Conservation (phyloP, 1,284 basidiomycete species). For the Macrocystidia cucumis region DNA sequence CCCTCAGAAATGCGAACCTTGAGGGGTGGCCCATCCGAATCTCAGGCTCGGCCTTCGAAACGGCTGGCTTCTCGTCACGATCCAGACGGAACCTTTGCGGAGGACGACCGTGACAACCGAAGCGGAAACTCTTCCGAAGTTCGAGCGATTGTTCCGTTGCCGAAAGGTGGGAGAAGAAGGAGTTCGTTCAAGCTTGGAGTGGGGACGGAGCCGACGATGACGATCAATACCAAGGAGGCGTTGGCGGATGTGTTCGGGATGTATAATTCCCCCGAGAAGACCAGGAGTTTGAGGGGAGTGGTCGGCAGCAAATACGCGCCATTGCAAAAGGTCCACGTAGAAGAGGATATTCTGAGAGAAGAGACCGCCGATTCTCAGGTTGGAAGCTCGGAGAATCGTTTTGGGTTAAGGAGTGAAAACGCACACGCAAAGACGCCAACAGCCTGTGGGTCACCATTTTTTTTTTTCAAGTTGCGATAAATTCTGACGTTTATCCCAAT, state of each 20-base stretch:
- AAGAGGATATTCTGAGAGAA: conserved; percentile 25
- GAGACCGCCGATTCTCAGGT: conserved; percentile 18
- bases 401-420: conserved; percentile 35
- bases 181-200: conserved; percentile 24
- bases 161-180: conserved; percentile 24
- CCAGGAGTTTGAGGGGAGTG: conserved; percentile 36
- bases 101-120: conserved; percentile 48
- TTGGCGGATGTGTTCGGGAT: conserved; percentile 90
- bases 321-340: conserved; percentile 49
- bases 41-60: conserved; percentile 7
- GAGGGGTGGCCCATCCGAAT: conserved; percentile 7
- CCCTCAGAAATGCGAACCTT: conserved; percentile 24
- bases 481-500: conserved; percentile 7
- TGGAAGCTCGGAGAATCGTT: no score
- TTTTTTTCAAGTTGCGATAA: conserved; percentile 4
- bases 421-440: conserved; percentile 29
- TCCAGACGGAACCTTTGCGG: conserved; percentile 22
- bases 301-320: conserved; percentile 68
- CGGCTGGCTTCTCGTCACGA: conserved; percentile 16
- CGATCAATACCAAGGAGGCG: conserved; percentile 66
- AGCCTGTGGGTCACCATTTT: conserved; percentile 18
- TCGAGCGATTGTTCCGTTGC: no score
- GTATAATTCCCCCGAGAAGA: conserved; percentile 86
- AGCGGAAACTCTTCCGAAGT: conserved; percentile 35
- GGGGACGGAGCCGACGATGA: conserved; percentile 32